Percentiles rank a stretch among this genome's conserved stretches.
These are phyloP conservation scores for Przewalskia tangutica DNA, from an alignment of 257 asterid genomes.

Conservation along the genomic window DNA sequence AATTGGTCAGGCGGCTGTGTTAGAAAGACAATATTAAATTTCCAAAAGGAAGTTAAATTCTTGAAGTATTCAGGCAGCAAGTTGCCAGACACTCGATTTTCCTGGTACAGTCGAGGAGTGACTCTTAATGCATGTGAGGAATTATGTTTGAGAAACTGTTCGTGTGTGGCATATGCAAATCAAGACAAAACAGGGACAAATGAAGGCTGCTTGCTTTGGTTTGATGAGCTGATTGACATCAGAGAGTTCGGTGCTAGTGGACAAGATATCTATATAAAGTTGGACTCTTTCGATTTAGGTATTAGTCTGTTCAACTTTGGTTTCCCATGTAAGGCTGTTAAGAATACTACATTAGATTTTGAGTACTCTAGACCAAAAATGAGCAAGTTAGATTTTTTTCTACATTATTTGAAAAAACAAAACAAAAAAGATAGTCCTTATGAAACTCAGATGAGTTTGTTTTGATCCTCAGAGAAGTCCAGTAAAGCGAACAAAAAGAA, in stretches of 20 bases:
- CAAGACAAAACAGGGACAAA: neutral
- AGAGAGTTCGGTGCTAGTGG: neutral
- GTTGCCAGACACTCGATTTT: constrained; percentile 20
- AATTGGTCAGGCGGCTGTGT: constrained; percentile 30
- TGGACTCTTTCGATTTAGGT: neutral
- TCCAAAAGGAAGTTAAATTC: constrained; percentile 17
- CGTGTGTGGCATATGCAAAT: neutral
- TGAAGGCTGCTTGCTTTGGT: neutral
- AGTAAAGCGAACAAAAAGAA: too few relatives aligned
- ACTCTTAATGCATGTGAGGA: constrained; percentile 9
- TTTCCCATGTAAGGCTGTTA: too few relatives aligned
- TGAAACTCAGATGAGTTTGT: too few relatives aligned
- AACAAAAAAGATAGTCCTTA: too few relatives aligned
- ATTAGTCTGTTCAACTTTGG: too few relatives aligned
- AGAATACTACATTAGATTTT: too few relatives aligned
- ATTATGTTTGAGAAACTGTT: neutral
- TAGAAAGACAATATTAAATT: constrained; percentile 13
- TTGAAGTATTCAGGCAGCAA: constrained; percentile 15
- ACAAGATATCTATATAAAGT: constrained; percentile 3
- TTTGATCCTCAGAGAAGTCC: too few relatives aligned
- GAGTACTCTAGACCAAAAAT: too few relatives aligned
- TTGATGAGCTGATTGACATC: neutral
- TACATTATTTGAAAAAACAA: too few relatives aligned
- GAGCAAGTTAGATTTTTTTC: too few relatives aligned
- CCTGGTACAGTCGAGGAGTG: constrained; percentile 2